These are phyloP conservation scores for Miscanthus lutarioriparius DNA, from an alignment of 176 grass and related monocot species.

Conservation along the genomic window DNA sequence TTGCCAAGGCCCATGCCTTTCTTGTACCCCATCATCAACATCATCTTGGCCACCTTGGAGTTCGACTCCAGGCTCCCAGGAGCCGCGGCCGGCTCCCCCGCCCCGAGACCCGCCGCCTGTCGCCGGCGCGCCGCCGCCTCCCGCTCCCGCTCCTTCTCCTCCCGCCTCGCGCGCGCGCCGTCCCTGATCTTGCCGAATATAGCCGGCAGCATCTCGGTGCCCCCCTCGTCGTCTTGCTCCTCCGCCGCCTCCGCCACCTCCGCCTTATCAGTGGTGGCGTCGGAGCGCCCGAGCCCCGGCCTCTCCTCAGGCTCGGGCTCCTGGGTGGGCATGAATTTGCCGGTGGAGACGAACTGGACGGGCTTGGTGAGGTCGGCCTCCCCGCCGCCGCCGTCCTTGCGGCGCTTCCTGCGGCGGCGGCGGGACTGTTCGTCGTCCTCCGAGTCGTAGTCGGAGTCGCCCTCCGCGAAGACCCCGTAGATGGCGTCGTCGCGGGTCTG, in stretches of 20 bases:
- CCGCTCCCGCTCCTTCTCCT: conserved; percentile 68
- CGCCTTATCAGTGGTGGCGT: neutral
- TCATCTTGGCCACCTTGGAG: conserved; percentile 60
- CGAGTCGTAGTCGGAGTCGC: conserved; percentile 56
- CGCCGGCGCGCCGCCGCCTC: conserved; percentile 41
- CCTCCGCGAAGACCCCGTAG: conserved; percentile 73
- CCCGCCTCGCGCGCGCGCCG: conserved; percentile 59
- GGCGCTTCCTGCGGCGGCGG: conserved; percentile 53
- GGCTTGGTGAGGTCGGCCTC: conserved; percentile 55
- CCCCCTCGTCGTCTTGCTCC: conserved; percentile 21
- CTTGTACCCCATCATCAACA: conserved; percentile 78
- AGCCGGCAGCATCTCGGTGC: conserved; percentile 23
- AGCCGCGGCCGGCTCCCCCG: conserved; percentile 9
- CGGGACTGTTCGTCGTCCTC: conserved; percentile 42
- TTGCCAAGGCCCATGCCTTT: conserved; percentile 68
- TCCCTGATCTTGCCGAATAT: conserved; percentile 51
- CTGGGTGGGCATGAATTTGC: conserved; percentile 40
- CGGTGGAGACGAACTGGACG: conserved; percentile 66
- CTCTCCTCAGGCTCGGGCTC: conserved; percentile 33
- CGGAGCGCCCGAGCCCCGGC: conserved; percentile 30
- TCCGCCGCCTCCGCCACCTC: conserved; percentile 29
- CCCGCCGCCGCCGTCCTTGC: conserved; percentile 27
- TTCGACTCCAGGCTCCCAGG: conserved; percentile 51
- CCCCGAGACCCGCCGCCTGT: conserved; percentile 10
- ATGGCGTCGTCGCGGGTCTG: conserved; percentile 70